These are phyloP conservation scores for Neurospora sp. DNA, from an alignment of 495 filamentous ascomycete species.

Conservation along the genomic window DNA sequence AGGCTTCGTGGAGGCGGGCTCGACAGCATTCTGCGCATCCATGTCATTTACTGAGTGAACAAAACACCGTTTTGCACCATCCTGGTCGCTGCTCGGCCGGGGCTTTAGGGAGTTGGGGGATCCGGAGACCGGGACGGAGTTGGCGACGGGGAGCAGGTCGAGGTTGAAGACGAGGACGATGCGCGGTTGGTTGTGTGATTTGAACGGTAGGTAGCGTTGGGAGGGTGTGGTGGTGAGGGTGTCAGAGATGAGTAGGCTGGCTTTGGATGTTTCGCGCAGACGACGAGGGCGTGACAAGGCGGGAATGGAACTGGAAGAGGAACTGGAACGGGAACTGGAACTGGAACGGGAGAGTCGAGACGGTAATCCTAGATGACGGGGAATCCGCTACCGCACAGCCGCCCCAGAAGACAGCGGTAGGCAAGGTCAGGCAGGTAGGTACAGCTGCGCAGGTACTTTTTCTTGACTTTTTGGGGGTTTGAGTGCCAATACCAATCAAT, in stretches of 20 bases:
- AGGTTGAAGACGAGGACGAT: not conserved
- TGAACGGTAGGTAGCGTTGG: not conserved
- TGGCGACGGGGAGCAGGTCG: not conserved
- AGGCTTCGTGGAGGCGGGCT: conserved; percentile 45
- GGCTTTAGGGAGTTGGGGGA: not conserved
- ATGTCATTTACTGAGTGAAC: conserved; percentile 45
- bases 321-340: not conserved
- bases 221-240: not conserved
- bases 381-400: not conserved
- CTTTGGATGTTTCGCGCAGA: not conserved
- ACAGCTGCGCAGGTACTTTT: not conserved
- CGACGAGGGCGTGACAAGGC: not conserved
- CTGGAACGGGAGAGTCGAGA: not conserved
- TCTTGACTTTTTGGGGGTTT: not conserved
- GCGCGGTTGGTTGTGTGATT: not conserved
- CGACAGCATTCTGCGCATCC: conserved; percentile 50
- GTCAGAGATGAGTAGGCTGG: not conserved
- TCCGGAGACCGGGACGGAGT: not conserved
- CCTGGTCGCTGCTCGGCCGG: conserved; percentile 36
- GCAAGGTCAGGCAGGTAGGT: not conserved
- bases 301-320: not conserved
- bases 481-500: not conserved
- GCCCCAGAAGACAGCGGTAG: not conserved
- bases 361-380: not conserved
- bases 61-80: conserved; percentile 40